Evolutionary conservation across 805 yeast genomes (phyloP).

Genomic region (Candida ascalaphidarum): DNA sequence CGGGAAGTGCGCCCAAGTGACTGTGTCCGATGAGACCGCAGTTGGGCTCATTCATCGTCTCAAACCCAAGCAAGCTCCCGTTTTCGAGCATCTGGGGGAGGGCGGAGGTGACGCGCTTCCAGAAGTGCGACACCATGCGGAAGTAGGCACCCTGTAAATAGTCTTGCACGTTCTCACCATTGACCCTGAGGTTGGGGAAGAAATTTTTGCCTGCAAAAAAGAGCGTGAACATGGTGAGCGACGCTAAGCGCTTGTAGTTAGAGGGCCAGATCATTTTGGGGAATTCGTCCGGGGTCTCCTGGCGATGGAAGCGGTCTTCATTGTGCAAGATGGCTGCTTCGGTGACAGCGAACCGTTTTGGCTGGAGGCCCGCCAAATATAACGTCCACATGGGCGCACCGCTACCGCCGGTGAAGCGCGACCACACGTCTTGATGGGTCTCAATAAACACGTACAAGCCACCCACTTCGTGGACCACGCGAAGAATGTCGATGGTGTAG

Average conservation of each 20-base stretch:
- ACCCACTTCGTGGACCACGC: slow-evolving; percentile 50
- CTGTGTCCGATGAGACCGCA: slow-evolving; percentile 61
- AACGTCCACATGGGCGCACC: slow-evolving; percentile 95
- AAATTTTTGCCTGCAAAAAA: slow-evolving; percentile 73
- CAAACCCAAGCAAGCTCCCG: slow-evolving; percentile 67
- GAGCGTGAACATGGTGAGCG: slow-evolving; percentile 75
- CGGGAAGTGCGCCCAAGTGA: slow-evolving; percentile 48
- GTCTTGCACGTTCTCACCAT: slow-evolving; percentile 71
- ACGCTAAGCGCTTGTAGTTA: slow-evolving; percentile 69
- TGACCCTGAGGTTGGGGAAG: slow-evolving; percentile 67
- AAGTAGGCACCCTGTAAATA: slow-evolving; percentile 61
- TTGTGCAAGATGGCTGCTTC: slow-evolving; percentile 80
- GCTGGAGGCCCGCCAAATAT: slow-evolving; percentile 81
- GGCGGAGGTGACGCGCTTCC: slow-evolving; percentile 18
- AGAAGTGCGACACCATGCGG: slow-evolving; percentile 36
- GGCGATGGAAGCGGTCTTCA: slow-evolving; percentile 25
- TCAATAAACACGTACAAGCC: slow-evolving; percentile 76
- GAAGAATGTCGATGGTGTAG: slow-evolving; percentile 56
- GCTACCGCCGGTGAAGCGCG: slow-evolving; percentile 79
- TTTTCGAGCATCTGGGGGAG: slow-evolving; percentile 25
- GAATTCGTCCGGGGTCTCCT: slow-evolving; percentile 35
- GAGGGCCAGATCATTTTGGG: slow-evolving; percentile 94
- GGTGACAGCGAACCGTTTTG: slow-evolving; percentile 57
- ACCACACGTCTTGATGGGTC: slow-evolving; percentile 94
- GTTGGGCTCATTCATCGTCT: slow-evolving; percentile 81